Conservation (phyloP, 2,329 filamentous ascomycete genomes). For the Fusarium caatingaense region DNA sequence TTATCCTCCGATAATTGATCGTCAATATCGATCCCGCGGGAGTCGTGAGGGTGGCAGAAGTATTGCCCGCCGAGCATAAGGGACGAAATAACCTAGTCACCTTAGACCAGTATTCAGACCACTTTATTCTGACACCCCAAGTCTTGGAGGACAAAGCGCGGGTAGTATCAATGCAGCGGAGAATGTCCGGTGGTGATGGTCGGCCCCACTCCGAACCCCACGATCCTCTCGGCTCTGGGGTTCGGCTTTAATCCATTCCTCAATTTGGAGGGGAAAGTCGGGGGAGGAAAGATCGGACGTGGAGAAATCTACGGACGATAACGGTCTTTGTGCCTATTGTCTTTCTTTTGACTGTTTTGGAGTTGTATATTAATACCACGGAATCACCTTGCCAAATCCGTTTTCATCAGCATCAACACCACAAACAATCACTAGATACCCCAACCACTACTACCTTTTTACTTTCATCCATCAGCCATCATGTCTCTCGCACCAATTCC, state of each 20-base stretch:
- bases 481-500: conserved; percentile 39
- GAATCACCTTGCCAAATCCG: conserved; percentile 1
- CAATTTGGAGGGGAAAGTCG: background rate
- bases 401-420: background rate
- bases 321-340: background rate
- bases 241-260: background rate
- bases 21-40: background rate
- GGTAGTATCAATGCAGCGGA: background rate
- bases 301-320: background rate
- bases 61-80: too few species aligned
- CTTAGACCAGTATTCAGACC: rapidly evolving
- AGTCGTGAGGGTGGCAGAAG: background rate
- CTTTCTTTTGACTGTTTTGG: background rate
- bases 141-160: background rate
- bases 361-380: conserved; percentile 20
- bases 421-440: background rate
- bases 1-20: background rate
- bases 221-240: background rate
- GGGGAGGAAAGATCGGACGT: background rate
- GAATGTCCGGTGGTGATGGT: background rate
- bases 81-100: rapidly evolving
- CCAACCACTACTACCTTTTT: rapidly evolving
- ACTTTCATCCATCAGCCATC: background rate
- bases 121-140: background rate
- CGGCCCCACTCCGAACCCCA: conserved; percentile 31